A percentile compares a stretch with the other conserved stretches of the same genome.
These are phyloP conservation scores for Wickerhamomyces chambardii DNA, from an alignment of 805 yeast species.

Conservation along the genomic window DNA sequence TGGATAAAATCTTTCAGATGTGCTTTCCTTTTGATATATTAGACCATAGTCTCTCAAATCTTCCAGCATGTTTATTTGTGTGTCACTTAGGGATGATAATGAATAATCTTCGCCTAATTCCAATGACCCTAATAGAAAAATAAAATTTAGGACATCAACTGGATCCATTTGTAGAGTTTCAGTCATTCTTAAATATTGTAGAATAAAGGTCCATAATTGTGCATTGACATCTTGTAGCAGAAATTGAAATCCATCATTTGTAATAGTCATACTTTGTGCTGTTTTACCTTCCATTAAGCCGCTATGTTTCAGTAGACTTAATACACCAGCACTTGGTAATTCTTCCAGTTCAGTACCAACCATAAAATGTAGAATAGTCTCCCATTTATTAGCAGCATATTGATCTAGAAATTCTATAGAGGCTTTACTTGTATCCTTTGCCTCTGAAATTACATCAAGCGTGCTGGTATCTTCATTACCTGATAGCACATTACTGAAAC, in stretches of 20 bases:
- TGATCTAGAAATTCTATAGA: conserved; percentile 60
- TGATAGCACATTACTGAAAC: conserved; percentile 76
- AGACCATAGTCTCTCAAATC: conserved; percentile 90
- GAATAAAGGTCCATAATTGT: conserved; percentile 86
- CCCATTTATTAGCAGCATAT: conserved; percentile 90
- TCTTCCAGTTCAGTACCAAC: conserved; percentile 78
- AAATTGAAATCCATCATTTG: conserved; percentile 91
- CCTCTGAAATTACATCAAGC: conserved; percentile 64
- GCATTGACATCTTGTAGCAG: conserved; percentile 86
- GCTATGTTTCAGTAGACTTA: conserved; percentile 66
- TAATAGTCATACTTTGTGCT: conserved; percentile 48
- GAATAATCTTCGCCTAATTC: conserved; percentile 87
- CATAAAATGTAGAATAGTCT: conserved; percentile 91
- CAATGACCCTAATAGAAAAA: conserved; percentile 86
- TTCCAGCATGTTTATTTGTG: conserved; percentile 79
- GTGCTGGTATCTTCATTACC: conserved; percentile 64
- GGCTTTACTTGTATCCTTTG: conserved; percentile 46
- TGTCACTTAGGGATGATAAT: conserved; percentile 56
- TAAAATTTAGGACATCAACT: conserved; percentile 89
- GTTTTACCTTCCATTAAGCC: conserved; percentile 73
- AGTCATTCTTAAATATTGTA: conserved; percentile 82
- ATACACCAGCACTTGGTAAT: conserved; percentile 75
- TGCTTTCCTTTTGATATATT: conserved; percentile 58
- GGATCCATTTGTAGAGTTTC: conserved; percentile 87
- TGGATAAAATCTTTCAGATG: conserved; percentile 69